These are phyloP conservation scores for Penicillium sp. DNA, from an alignment of 2,329 filamentous ascomycete genomes.

Conservation along the genomic window DNA sequence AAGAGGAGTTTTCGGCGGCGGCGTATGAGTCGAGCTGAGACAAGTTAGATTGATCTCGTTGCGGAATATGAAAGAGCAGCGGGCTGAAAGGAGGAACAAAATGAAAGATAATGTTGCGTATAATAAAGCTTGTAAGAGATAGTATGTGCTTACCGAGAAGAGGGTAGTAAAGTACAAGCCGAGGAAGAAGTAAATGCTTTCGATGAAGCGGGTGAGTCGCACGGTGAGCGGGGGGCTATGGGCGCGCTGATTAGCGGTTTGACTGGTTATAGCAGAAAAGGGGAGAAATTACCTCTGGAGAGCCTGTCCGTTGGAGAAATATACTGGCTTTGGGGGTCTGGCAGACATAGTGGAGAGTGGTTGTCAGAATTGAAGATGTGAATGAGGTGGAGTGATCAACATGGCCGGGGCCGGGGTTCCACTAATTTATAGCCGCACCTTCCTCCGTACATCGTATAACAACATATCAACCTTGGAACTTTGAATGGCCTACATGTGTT, in stretches of 20 bases:
- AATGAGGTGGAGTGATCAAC: conserved; percentile 10
- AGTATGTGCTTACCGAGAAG: conserved; percentile 41
- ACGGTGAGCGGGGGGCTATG: conserved; percentile 45
- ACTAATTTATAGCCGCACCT: conserved; percentile 3
- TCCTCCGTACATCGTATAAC: neutral
- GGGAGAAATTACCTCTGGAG: conserved; percentile 30
- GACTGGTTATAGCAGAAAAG: neutral
- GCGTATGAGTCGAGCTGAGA: conserved; percentile 45
- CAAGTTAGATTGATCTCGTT: conserved; percentile 12
- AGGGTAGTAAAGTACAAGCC: conserved; percentile 50
- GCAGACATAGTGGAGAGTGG: conserved; percentile 29
- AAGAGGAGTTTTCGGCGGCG: conserved; percentile 45
- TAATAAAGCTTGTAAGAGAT: neutral
- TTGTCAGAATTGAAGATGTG: conserved; percentile 5
- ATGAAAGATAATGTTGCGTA: neutral
- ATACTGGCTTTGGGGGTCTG: conserved; percentile 23
- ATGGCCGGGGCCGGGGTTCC: conserved; percentile 3
- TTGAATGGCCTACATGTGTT: neutral
- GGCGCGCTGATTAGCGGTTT: neutral
- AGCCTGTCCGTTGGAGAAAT: conserved; percentile 41
- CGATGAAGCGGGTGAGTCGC: conserved; percentile 40
- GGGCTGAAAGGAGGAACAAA: neutral
- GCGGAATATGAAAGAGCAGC: neutral
- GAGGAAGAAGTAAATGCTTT: conserved; percentile 46
- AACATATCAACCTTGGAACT: neutral